Conservation (phyloP, 1,284 basidiomycete species). For the Ustilago crameri region DNA sequence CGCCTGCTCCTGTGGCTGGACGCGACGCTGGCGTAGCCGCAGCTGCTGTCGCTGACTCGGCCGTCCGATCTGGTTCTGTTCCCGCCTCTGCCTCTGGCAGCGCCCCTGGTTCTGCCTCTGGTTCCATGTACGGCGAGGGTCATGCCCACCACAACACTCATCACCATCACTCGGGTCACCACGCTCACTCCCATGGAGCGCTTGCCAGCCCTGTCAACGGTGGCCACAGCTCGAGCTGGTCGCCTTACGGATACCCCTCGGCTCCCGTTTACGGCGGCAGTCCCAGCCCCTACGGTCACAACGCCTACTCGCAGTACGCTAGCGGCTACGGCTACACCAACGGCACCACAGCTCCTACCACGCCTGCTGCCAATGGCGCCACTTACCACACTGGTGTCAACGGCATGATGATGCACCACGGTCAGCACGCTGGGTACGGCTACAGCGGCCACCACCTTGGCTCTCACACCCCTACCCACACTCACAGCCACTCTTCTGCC, state of each 20-base stretch:
- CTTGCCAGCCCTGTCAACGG: slow-evolving; percentile 48
- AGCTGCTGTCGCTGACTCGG: slow-evolving; percentile 39
- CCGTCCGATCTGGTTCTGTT: slow-evolving; percentile 46
- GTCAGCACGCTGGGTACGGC: slow-evolving; percentile 48
- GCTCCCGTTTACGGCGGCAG: slow-evolving; percentile 49
- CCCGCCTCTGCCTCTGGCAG: slow-evolving; percentile 45
- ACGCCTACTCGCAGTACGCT: slow-evolving; percentile 51
- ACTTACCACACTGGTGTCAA: slow-evolving; percentile 45
- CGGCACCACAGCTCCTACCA: slow-evolving; percentile 47
- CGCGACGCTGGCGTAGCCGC: slow-evolving; percentile 43
- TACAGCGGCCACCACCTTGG: slow-evolving; percentile 49
- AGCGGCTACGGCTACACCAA: slow-evolving; percentile 50
- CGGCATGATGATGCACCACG: slow-evolving; percentile 57
- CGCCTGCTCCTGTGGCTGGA: slow-evolving; percentile 40
- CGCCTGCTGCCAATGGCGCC: slow-evolving; percentile 40
- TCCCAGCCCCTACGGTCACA: slow-evolving; percentile 52
- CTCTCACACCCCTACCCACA: slow-evolving; percentile 49
- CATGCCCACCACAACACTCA: slow-evolving; percentile 39
- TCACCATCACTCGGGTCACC: slow-evolving; percentile 45
- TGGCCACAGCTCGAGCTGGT: slow-evolving; percentile 52
- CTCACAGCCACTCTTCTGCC: slow-evolving; percentile 46
- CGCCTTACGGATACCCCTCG: slow-evolving; percentile 50
- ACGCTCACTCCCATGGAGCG: slow-evolving; percentile 39
- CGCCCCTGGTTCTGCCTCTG: slow-evolving; percentile 48
- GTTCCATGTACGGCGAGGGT: slow-evolving; percentile 48